Base-by-base conservation (phyloP, 805 yeast genomes). In the Nakazawaea ambrosiae region DNA sequence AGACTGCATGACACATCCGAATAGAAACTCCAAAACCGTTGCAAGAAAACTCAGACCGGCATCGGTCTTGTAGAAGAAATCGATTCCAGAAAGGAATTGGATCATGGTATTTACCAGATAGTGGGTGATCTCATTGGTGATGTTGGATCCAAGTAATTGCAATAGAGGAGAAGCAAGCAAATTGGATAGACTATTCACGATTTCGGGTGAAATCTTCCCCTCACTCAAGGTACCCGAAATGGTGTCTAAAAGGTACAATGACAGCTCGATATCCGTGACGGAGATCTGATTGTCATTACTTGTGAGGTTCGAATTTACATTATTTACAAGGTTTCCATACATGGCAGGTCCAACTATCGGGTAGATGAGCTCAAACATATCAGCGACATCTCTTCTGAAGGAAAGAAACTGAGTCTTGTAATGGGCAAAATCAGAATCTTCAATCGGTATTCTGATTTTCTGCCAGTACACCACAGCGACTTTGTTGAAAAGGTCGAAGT, bases 311-410 rank as follows among this genome's bases (percentile, higher is more conserved):
- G 47, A 39, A 4, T 56, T 40, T 2, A 74, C 55, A 24, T 61
- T 62, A 6, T 51, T 47, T 1, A 63, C 47, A 20, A 84, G 53
- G 16, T 57, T 63, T 4, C 62, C 60, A 45, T 72, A 73, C 26
- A 85, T 54, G 2, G 67, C 59, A 0, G 55, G 38, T 27, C 83
- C 85, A 26, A 86, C 64, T 4, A 84, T 63, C 1, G 87, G 73
- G 61, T 81, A 85, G 2, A 81, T 57, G 0, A 75, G 65, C 38
- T 87, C 92, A 45, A 85, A 73, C 27, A 89, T 65, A 47, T 92
- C 97, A 1, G 81, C 72, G 8, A 82, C 81, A 43, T 82, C 90
- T 23, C 74, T 61, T 47, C 97, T 69, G 55, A 76, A 90, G 19
- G 75, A 68, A 17, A 59, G 57, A 49, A 88, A 85, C 45, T 81